phyloP scores from a whole-genome alignment of 2,329 filamentous ascomycete species.

The Ambrosiella beaveri region DNA sequence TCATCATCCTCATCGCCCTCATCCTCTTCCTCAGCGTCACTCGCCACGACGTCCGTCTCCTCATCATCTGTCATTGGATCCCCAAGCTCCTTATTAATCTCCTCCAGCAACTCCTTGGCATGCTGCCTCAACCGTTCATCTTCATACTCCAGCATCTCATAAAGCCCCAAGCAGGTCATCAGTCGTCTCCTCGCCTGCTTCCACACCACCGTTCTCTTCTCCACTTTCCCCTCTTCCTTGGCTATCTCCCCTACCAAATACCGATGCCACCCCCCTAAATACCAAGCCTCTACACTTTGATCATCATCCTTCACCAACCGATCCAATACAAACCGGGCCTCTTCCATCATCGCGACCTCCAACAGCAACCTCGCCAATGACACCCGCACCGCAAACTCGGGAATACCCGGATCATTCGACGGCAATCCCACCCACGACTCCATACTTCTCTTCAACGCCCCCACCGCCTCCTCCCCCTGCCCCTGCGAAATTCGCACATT shows the following conservation, averaged over 20 bases:
- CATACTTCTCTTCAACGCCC: slow-evolving; percentile 63
- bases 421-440: slow-evolving; percentile 68
- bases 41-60: slow-evolving; percentile 31
- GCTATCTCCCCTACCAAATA: slow-evolving; percentile 50
- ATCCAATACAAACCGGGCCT: slow-evolving; percentile 73
- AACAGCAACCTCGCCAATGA: slow-evolving; percentile 72
- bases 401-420: slow-evolving; percentile 53
- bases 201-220: slow-evolving; percentile 31
- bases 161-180: slow-evolving; percentile 64
- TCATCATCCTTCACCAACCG: slow-evolving; percentile 78
- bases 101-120: slow-evolving; percentile 49
- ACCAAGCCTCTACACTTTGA: slow-evolving; percentile 88
- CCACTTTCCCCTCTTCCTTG: slow-evolving; percentile 19
- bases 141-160: slow-evolving; percentile 63
- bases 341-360: slow-evolving; percentile 72
- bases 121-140: slow-evolving; percentile 64
- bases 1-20: slow-evolving; percentile 36
- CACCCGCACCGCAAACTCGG: slow-evolving; percentile 74
- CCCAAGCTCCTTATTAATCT: slow-evolving; percentile 47
- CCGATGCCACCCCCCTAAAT: slow-evolving; percentile 86
- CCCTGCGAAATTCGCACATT: slow-evolving; percentile 84
- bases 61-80: slow-evolving; percentile 38
- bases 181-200: slow-evolving; percentile 70
- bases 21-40: slow-evolving; percentile 29
- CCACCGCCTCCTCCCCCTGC: slow-evolving; percentile 59